phyloP scores from a whole-genome alignment of 306 rosid genomes.

The Quercus dentata region DNA sequence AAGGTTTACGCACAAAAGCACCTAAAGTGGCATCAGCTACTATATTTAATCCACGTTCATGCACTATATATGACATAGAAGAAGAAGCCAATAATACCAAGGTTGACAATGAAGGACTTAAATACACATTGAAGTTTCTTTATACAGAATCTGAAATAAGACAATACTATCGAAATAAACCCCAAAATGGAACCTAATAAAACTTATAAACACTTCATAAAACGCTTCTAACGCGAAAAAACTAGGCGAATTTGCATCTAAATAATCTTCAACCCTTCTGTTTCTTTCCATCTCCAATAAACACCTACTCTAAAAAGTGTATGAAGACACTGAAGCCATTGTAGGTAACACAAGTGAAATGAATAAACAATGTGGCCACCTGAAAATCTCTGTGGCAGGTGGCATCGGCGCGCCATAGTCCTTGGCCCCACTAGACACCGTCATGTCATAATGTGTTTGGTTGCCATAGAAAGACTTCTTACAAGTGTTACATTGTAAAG shows the following conservation, averaged over 20 bases:
- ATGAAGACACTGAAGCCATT: not conserved
- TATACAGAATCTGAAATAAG: not conserved
- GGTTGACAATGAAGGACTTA: not conserved
- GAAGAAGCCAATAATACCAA: not conserved
- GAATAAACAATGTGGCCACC: conserved; percentile 34
- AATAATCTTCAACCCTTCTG: not conserved
- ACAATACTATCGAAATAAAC: not conserved
- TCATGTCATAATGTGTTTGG: conserved; percentile 66
- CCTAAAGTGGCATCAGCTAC: not conserved
- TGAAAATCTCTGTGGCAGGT: conserved; percentile 71
- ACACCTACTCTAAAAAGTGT: not conserved
- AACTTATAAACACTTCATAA: not conserved
- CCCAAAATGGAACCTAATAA: not conserved
- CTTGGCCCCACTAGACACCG: conserved; percentile 49
- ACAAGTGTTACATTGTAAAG: conserved; percentile 71
- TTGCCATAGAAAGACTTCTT: conserved; percentile 64
- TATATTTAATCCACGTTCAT: not conserved
- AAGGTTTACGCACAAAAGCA: not conserved
- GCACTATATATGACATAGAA: not conserved
- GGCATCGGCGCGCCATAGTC: conserved; percentile 70
- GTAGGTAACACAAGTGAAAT: not conserved
- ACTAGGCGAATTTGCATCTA: not conserved
- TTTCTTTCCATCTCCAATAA: not conserved
- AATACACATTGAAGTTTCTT: not conserved
- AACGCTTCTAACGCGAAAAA: not conserved